phyloP scores from a whole-genome alignment of 2,329 filamentous ascomycete species.

The Byssothecium circinans region DNA sequence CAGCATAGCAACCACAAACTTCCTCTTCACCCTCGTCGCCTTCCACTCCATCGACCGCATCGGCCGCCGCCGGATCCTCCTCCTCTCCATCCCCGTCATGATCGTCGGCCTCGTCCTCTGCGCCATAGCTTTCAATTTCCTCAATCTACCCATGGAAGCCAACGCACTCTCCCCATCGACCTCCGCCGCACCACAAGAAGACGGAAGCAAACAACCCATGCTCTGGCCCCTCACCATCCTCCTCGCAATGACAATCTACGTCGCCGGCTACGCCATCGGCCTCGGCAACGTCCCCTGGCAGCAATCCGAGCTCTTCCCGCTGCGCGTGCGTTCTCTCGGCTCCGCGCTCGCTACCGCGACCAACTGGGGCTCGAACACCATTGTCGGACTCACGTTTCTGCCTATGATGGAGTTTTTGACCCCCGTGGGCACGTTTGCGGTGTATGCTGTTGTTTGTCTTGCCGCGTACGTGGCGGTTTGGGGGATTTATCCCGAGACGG shows the following conservation, averaged over 20 bases:
- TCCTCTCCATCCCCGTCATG: slow-evolving; percentile 87
- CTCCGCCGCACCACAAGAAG: slow-evolving; percentile 11
- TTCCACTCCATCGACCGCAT: slow-evolving; percentile 50
- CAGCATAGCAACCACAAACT: slow-evolving; percentile 50
- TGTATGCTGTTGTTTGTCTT: slow-evolving; percentile 74
- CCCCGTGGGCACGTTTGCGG: slow-evolving; percentile 74
- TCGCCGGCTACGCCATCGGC: slow-evolving; percentile 81
- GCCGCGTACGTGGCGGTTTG: slow-evolving; percentile 69
- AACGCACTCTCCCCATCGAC: too few relatives aligned
- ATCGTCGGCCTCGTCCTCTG: slow-evolving; percentile 69
- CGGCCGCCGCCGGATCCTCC: slow-evolving; percentile 62
- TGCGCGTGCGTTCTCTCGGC: slow-evolving; percentile 71
- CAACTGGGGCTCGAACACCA: slow-evolving; percentile 85
- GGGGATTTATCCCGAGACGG: slow-evolving; percentile 83
- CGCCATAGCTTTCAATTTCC: slow-evolving; percentile 69
- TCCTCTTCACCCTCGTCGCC: slow-evolving; percentile 50
- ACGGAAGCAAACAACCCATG: neutral
- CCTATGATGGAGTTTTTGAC: slow-evolving; percentile 79
- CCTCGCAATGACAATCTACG: slow-evolving; percentile 76
- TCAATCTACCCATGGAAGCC: slow-evolving; percentile 51
- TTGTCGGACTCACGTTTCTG: slow-evolving; percentile 83
- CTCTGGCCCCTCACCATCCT: slow-evolving; percentile 60
- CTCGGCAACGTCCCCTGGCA: slow-evolving; percentile 96
- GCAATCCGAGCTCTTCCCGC: slow-evolving; percentile 86
- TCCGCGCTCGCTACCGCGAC: slow-evolving; percentile 76